Base-by-base conservation (phyloP, 805 yeast genomes). In the Debaryomyces hansenii region DNA sequence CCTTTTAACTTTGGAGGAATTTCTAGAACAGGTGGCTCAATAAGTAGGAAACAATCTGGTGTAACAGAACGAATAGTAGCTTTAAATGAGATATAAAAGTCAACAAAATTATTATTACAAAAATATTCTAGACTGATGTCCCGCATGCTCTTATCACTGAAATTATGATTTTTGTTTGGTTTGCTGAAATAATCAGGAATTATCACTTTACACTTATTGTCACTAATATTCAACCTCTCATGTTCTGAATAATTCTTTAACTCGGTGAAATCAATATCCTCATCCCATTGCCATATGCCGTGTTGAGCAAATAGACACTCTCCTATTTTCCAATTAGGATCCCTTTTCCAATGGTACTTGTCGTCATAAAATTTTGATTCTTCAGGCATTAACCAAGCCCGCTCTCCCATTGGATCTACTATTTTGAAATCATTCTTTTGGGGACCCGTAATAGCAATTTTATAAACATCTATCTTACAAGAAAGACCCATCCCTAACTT, bases 1-100 rank as follows among this genome's bases (percentile, higher is more conserved):
- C 74, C 76, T 48, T 74, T 75, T 49, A 88, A 63, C 9, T 66
- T 60, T 2, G 97, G 97, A 0, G 97, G 96, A 3, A 77, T 59
- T 54, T 82, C 85, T 50, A 91, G 70, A 1, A 87, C 94, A 1
- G 96, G 96, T 0, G 95, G 85, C 63, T 90, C 96, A 54, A 90
- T 64, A 24, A 90, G 72, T 10, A 87, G 64, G 48, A 85, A 79
- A 20, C 78, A 65, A 11, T 77, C 72, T 4, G 77, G 74, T 0
- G 69, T 60, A 0, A 66, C 49, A 0, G 58, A 46, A 48, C 90
- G 67, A 36, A 87, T 75, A 42, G 70, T 66, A 1, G 61, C 55
- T 51, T 78, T 79, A 59, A 76, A 85, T 11, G 57, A 59, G 11
- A 62, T 49, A 74, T 85, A 87, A 59, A 76, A 85, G n/a, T 76